Evolutionary conservation across 1,284 basidiomycete species (phyloP).

Genomic region (Tremellales sp.): DNA sequence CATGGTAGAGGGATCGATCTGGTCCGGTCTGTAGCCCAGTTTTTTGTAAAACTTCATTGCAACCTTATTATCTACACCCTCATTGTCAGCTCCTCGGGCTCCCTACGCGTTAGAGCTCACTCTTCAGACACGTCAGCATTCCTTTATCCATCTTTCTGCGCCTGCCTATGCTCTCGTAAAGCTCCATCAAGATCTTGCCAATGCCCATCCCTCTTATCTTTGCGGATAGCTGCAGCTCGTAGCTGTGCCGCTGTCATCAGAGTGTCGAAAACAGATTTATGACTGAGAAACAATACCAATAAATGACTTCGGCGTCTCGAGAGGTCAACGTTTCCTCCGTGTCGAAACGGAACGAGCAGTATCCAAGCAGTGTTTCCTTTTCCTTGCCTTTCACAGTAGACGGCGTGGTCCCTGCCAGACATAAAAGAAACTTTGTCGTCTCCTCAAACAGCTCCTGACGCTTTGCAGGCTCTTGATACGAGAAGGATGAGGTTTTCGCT

Average conservation of each 20-base stretch:
- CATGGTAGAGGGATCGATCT: constrained; percentile 44
- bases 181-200: constrained; percentile 28
- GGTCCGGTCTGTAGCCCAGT: constrained; percentile 38
- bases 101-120: constrained; percentile 31
- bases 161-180: constrained; percentile 35
- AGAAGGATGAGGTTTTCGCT: constrained; percentile 23
- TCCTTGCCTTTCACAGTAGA: constrained; percentile 5
- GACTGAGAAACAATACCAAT: constrained; percentile 44
- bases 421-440: constrained; percentile 20
- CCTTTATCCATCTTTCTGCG: constrained; percentile 36
- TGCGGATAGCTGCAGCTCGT: constrained; percentile 39
- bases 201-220: constrained; percentile 27
- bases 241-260: constrained; percentile 21
- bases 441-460: constrained; percentile 42
- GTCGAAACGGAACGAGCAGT: constrained; percentile 45
- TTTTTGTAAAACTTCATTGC: constrained; percentile 36
- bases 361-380: constrained; percentile 30
- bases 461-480: constrained; percentile 26
- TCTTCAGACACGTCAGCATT: constrained; percentile 45
- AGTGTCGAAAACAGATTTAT: neutral
- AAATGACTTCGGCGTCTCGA: constrained; percentile 39
- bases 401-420: neutral
- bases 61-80: constrained; percentile 26
- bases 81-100: neutral
- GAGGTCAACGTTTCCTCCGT: constrained; percentile 41